Percentiles rank a stretch among this genome's conserved stretches.
Conservation (phyloP, 768 basidiomycete genomes). For the Boletus pseudo-olivaceus region DNA sequence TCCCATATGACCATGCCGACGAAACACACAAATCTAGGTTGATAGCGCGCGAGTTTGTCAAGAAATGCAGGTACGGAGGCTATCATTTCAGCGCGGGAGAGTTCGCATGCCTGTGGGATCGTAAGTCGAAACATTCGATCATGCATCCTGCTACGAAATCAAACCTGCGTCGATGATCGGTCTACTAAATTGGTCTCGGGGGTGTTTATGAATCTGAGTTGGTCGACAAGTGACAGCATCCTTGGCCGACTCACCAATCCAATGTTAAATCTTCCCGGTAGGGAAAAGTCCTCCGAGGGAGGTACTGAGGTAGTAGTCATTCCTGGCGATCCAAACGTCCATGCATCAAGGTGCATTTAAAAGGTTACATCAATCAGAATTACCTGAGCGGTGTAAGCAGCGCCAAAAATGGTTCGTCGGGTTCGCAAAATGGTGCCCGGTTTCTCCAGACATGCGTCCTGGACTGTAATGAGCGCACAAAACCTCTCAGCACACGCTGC, state of each 20-base stretch:
- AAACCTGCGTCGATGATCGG: conserved; percentile 62
- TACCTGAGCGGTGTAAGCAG: conserved; percentile 66
- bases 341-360: neutral
- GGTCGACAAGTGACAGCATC: neutral
- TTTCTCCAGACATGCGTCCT: conserved; percentile 60
- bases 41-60: conserved; percentile 50
- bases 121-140: neutral
- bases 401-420: conserved; percentile 83
- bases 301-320: conserved; percentile 51
- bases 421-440: conserved; percentile 77
- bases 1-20: conserved; percentile 72
- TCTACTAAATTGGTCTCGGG: conserved; percentile 72
- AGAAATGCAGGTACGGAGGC: conserved; percentile 57
- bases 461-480: conserved; percentile 41
- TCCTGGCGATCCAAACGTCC: conserved; percentile 34
- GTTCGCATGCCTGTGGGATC: conserved; percentile 47
- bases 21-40: conserved; percentile 71
- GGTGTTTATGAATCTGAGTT: neutral
- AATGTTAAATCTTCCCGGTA: conserved; percentile 55
- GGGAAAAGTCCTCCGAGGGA: conserved; percentile 56
- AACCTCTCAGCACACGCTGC: neutral
- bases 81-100: conserved; percentile 49
- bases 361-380: neutral
- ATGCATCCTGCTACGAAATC: neutral
- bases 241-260: conserved; percentile 53